Percentiles rank a stretch among this genome's conserved stretches.
These are phyloP conservation scores for Plantago major DNA, from an alignment of 257 asterid genomes.

Conservation along the genomic window DNA sequence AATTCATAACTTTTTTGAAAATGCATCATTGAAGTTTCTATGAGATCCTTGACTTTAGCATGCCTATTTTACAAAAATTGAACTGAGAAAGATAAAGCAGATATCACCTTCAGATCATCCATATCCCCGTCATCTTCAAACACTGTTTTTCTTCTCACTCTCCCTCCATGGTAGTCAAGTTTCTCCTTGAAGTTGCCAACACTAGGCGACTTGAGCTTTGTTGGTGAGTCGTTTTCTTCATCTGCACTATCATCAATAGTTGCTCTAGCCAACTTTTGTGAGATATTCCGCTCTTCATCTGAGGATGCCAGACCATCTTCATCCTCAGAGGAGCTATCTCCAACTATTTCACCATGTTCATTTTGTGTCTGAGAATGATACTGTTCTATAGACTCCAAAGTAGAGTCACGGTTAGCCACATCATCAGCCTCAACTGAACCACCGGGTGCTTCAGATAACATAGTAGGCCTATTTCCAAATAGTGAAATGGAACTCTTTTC, in stretches of 20 bases:
- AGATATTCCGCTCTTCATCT: slow-evolving; percentile 25
- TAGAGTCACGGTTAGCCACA: slow-evolving; percentile 19
- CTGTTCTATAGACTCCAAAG: slow-evolving; percentile 36
- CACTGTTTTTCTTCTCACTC: slow-evolving; percentile 89
- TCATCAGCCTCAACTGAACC: slow-evolving; percentile 31
- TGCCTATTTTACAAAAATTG: neutral
- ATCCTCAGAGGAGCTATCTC: slow-evolving; percentile 46
- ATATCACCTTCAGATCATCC: slow-evolving; percentile 22
- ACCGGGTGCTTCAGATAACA: slow-evolving; percentile 28
- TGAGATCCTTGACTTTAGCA: neutral
- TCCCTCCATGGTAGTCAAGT: slow-evolving; percentile 64
- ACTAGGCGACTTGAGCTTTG: slow-evolving; percentile 32
- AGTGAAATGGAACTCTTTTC: slow-evolving; percentile 63
- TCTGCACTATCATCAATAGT: slow-evolving; percentile 42
- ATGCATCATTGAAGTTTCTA: no score
- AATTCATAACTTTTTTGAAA: no score
- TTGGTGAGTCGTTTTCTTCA: slow-evolving; percentile 38
- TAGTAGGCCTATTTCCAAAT: slow-evolving; percentile 41
- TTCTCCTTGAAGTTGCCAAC: slow-evolving; percentile 43
- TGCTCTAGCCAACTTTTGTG: slow-evolving; percentile 21
- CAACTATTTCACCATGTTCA: slow-evolving; percentile 40
- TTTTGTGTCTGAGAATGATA: slow-evolving; percentile 33
- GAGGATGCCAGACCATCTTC: slow-evolving; percentile 30
- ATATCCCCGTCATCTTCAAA: slow-evolving; percentile 56
- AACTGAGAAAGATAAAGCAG: slow-evolving; percentile 7